Percentiles rank a stretch among this genome's conserved stretches.
These are phyloP conservation scores for Dovyalis caffra DNA, from an alignment of 345 rosid genomes.

Conservation along the genomic window DNA sequence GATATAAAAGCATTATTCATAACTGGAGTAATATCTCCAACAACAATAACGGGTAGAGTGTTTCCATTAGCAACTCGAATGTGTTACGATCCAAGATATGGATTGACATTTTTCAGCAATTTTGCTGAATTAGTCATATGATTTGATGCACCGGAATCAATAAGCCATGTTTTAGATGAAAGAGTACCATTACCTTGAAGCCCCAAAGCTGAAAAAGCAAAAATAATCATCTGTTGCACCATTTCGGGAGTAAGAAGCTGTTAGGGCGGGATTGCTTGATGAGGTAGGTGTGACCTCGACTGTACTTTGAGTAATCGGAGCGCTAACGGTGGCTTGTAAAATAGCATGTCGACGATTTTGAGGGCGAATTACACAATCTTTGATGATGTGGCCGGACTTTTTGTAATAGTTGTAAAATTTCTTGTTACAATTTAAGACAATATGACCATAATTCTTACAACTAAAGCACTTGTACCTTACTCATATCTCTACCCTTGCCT, in stretches of 20 bases:
- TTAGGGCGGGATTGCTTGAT: too few species aligned
- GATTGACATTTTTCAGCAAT: too few species aligned
- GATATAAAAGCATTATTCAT: not conserved
- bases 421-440: not conserved
- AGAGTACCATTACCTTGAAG: conserved; percentile 9
- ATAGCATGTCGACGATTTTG: not conserved
- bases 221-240: conserved; percentile 11
- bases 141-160: not conserved
- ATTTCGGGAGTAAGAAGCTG: not conserved
- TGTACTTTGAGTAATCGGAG: rapidly evolving
- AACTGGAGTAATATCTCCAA: not conserved
- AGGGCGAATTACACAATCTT: not conserved
- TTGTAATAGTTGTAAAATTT: conserved; percentile 13
- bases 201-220: not conserved
- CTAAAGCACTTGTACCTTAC: not conserved
- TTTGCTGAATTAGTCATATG: not conserved
- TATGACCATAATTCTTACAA: not conserved
- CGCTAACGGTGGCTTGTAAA: not conserved
- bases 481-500: not conserved
- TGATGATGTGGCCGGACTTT: not conserved
- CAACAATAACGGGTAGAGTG: not conserved
- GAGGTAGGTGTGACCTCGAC: too few species aligned
- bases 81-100: not conserved
- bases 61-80: not conserved
- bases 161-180: not conserved